Conservation (phyloP, 768 basidiomycete species). For the Tricholoma hemisulphureum region DNA sequence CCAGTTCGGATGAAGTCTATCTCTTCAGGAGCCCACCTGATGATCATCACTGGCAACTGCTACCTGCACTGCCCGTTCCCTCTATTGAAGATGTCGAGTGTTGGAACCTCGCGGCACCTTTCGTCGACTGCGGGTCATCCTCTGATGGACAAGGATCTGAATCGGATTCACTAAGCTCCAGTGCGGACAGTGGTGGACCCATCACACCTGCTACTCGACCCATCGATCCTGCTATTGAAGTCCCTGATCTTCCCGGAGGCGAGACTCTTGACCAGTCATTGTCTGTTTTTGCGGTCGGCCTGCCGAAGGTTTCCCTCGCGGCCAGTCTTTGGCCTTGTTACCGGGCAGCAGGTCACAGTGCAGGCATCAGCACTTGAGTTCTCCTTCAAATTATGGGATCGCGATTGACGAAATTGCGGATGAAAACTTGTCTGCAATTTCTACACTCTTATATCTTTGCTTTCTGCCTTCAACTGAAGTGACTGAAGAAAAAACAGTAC, state of each 20-base stretch:
- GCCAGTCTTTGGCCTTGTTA: conserved; percentile 27
- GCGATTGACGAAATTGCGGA: too few species aligned
- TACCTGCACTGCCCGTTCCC: conserved; percentile 14
- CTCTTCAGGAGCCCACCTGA: conserved; percentile 34
- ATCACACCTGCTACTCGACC: conserved; percentile 47
- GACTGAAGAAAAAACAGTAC: too few species aligned
- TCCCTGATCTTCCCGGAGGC: conserved; percentile 43
- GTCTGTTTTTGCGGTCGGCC: not conserved
- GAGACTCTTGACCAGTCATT: conserved; percentile 32
- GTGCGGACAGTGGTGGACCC: conserved; percentile 43
- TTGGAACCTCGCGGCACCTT: not conserved
- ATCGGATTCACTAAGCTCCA: conserved; percentile 20
- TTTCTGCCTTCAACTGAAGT: too few species aligned
- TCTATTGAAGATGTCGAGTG: not conserved
- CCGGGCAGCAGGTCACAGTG: conserved; percentile 18
- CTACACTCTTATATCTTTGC: too few species aligned
- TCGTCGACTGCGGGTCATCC: not conserved
- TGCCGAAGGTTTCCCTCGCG: conserved; percentile 1
- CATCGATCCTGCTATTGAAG: conserved; percentile 39
- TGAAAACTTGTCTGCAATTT: too few species aligned
- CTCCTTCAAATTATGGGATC: not conserved
- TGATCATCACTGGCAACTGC: conserved; percentile 25
- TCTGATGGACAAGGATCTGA: conserved; percentile 18
- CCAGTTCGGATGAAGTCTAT: conserved; percentile 37
- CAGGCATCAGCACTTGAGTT: not conserved